Percentiles rank a stretch among this genome's conserved stretches.
phyloP scores from a whole-genome alignment of 192 early-diverging fungal genomes.

The Podila verticillata region DNA sequence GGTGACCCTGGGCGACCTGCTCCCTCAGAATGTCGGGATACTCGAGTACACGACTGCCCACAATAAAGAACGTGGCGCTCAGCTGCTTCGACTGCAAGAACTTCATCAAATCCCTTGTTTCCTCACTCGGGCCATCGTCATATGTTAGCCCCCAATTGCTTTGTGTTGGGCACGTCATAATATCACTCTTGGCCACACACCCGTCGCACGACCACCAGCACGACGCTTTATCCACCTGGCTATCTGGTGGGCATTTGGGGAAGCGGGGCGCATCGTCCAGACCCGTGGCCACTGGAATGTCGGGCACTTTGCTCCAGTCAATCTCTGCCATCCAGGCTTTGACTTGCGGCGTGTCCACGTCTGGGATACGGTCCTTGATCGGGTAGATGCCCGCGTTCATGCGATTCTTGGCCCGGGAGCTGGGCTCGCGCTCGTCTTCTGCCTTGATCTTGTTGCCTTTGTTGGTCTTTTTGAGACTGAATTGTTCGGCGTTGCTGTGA shows the following conservation, averaged over 20 bases:
- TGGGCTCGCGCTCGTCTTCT: not conserved
- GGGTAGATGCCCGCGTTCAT: slow-evolving; percentile 28
- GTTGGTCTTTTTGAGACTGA: not conserved
- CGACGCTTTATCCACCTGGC: slow-evolving; percentile 2
- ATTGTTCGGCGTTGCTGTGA: not conserved
- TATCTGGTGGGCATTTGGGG: slow-evolving; percentile 39
- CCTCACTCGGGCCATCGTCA: slow-evolving; percentile 58
- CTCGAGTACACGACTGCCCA: slow-evolving; percentile 58
- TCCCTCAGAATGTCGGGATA: slow-evolving; percentile 55
- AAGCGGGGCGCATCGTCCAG: slow-evolving; percentile 26
- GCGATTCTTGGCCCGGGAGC: not conserved
- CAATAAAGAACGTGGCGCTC: slow-evolving; percentile 57
- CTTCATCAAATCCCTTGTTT: slow-evolving; percentile 38
- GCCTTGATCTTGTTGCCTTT: not conserved
- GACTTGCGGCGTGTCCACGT: slow-evolving; percentile 45
- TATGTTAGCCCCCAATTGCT: slow-evolving; percentile 56
- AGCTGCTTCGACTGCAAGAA: slow-evolving; percentile 35
- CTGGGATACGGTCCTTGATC: slow-evolving; percentile 40
- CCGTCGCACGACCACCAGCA: slow-evolving; percentile 61
- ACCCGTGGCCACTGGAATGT: slow-evolving; percentile 41
- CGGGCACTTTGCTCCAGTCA: slow-evolving; percentile 46
- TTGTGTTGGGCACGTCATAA: slow-evolving; percentile 52
- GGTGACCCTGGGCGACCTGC: slow-evolving; percentile 51
- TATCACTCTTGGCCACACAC: slow-evolving; percentile 45
- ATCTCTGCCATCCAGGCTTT: slow-evolving; percentile 39